Percentiles rank a stretch among this genome's conserved stretches.
phyloP scores from a whole-genome alignment of 73 alveolate genomes.

The Blepharisma japonicum region DNA sequence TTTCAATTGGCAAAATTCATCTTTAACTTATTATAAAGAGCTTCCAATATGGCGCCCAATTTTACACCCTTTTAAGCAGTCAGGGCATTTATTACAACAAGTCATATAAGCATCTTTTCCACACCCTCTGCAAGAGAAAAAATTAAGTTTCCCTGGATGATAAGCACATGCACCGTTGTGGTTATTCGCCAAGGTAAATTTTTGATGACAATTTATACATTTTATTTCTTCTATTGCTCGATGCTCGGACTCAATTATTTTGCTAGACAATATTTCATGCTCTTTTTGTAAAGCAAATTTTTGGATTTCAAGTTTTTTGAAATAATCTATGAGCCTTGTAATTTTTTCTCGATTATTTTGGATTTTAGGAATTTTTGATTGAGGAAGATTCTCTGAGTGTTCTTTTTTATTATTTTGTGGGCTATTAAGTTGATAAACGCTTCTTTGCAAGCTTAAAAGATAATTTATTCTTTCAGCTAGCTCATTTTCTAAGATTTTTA shows the following conservation, averaged over 20 bases:
- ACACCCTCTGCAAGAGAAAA: slow-evolving; percentile 79
- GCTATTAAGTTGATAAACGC: no score
- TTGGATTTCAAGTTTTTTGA: not conserved
- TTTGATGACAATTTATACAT: slow-evolving; percentile 24
- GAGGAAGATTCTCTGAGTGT: no score
- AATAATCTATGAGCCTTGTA: not conserved
- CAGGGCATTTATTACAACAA: slow-evolving; percentile 69
- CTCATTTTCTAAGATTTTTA: no score
- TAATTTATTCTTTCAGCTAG: no score
- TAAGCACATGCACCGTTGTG: slow-evolving; percentile 58
- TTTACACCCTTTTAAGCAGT: slow-evolving; percentile 72
- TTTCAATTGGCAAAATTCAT: not conserved
- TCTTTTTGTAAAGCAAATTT: not conserved
- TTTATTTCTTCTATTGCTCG: not conserved
- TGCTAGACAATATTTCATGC: not conserved
- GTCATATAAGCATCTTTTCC: slow-evolving; percentile 79
- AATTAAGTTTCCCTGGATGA: slow-evolving; percentile 82
- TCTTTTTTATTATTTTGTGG: no score
- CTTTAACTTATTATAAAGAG: not conserved
- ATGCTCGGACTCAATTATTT: not conserved
- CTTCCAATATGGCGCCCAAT: slow-evolving; percentile 45
- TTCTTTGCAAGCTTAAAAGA: no score
- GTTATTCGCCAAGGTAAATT: slow-evolving; percentile 35
- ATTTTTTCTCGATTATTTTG: no score
- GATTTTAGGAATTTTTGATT: no score